A percentile compares a stretch with the other conserved stretches of the same genome.
Conservation (phyloP, 176 grass and related monocot genomes). For the Oryza australiensis region DNA sequence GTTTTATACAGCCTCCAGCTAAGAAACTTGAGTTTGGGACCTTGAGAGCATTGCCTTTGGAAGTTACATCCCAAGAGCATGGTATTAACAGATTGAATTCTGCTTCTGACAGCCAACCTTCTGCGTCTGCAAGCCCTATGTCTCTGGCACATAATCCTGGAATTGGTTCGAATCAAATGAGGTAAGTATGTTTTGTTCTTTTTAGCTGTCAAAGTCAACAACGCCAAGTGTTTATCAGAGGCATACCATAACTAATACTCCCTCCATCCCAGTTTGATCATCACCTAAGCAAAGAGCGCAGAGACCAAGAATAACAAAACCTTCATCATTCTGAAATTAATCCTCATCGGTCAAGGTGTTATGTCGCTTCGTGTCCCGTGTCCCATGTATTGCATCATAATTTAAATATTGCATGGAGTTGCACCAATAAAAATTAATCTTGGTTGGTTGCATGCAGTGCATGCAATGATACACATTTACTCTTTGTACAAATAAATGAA, state of each 20-base stretch:
- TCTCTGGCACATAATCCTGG: conserved; percentile 29
- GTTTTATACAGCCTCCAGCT: conserved; percentile 35
- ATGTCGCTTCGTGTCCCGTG: too few species aligned
- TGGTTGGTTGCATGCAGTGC: too few species aligned
- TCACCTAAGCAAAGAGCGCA: too few species aligned
- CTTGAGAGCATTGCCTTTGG: conserved; percentile 43
- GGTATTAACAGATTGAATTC: conserved; percentile 34
- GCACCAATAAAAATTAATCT: too few species aligned
- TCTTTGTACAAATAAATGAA: too few species aligned
- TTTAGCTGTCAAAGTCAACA: conserved; percentile 11
- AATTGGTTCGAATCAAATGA: conserved; percentile 35
- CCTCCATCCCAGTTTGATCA: too few species aligned
- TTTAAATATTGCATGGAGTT: too few species aligned
- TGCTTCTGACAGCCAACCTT: conserved; percentile 21
- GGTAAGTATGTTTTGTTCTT: conserved; percentile 35
- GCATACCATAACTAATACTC: conserved; percentile 8
- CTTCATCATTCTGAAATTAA: too few species aligned
- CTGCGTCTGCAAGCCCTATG: conserved; percentile 30
- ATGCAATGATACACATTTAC: too few species aligned
- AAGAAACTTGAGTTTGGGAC: conserved; percentile 56
- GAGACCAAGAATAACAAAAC: too few species aligned
- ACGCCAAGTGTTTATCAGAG: background rate
- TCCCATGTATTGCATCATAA: too few species aligned
- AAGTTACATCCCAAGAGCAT: conserved; percentile 13
- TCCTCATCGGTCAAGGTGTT: too few species aligned